These are phyloP conservation scores for Torulaspora microellipsoides DNA, from an alignment of 805 yeast species.

Conservation along the genomic window DNA sequence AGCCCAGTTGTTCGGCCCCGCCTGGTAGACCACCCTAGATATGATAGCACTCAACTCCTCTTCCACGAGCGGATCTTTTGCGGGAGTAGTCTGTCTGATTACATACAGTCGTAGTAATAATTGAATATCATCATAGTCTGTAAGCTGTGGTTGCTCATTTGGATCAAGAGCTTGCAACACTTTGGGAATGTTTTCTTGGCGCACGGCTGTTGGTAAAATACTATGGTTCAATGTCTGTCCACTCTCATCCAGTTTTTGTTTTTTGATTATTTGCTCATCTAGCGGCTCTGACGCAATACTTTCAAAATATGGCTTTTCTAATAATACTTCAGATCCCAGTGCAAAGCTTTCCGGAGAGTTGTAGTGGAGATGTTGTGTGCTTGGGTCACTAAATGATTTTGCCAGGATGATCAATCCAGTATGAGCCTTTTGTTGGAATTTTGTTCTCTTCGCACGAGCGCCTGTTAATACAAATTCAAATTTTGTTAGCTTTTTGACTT, in stretches of 20 bases:
- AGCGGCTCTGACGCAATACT: constrained; percentile 48
- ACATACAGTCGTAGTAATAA: constrained; percentile 63
- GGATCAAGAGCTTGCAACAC: constrained; percentile 59
- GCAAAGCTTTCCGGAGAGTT: constrained; percentile 51
- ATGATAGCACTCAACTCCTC: constrained; percentile 81
- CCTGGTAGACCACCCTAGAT: constrained; percentile 58
- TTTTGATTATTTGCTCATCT: constrained; percentile 38
- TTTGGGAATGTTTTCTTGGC: constrained; percentile 59
- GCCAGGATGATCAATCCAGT: constrained; percentile 78
- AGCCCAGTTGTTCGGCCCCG: constrained; percentile 50
- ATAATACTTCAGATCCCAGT: constrained; percentile 68
- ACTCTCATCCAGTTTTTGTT: constrained; percentile 35
- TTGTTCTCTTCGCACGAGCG: constrained; percentile 82
- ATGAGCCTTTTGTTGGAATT: constrained; percentile 66
- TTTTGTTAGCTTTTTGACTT: constrained; percentile 55
- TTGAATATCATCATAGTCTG: constrained; percentile 69
- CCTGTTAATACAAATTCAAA: constrained; percentile 73
- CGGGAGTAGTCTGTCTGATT: constrained; percentile 65
- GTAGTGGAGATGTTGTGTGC: constrained; percentile 10
- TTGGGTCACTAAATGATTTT: constrained; percentile 34
- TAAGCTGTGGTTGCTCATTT: constrained; percentile 70
- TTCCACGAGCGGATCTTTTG: constrained; percentile 62
- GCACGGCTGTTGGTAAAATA: constrained; percentile 58
- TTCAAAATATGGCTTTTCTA: constrained; percentile 73
- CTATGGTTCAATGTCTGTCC: constrained; percentile 39